A percentile compares a stretch with the other conserved stretches of the same genome.
These are phyloP conservation scores for Diospyros kaki DNA, from an alignment of 148 eudicot species.

Conservation along the genomic window DNA sequence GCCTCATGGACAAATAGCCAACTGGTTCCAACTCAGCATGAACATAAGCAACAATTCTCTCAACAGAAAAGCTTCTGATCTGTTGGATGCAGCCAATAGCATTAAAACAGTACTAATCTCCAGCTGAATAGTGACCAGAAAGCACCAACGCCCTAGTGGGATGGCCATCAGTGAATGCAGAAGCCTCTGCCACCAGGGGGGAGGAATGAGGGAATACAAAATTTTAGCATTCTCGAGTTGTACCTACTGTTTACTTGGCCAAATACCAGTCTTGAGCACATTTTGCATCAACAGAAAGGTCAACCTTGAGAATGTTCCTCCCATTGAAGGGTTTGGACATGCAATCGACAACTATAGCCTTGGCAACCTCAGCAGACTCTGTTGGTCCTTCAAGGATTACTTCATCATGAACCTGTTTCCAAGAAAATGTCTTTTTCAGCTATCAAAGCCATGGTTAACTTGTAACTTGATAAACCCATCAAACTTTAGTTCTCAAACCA, in stretches of 20 bases:
- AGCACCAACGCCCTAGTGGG: not conserved
- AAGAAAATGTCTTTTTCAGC: not conserved
- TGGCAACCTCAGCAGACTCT: slow-evolving; percentile 79
- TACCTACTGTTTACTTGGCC: slow-evolving; percentile 50
- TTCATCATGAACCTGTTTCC: slow-evolving; percentile 85
- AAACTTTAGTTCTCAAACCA: not conserved
- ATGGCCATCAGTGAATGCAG: not conserved
- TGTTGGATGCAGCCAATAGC: not conserved
- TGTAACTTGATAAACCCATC: not conserved
- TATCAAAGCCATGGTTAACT: not conserved
- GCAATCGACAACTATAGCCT: slow-evolving; percentile 73
- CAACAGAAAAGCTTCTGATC: not conserved
- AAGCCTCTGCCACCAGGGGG: not conserved
- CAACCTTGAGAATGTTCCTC: slow-evolving; percentile 68
- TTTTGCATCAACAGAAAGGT: slow-evolving; percentile 79
- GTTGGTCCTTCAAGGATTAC: slow-evolving; percentile 92
- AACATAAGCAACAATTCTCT: not conserved
- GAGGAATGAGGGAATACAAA: not conserved
- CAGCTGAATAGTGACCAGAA: no score
- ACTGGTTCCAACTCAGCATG: not conserved
- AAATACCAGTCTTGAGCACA: slow-evolving; percentile 86
- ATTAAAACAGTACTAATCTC: not conserved
- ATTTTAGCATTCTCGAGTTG: not conserved
- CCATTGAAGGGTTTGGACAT: slow-evolving; percentile 91
- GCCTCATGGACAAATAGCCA: not conserved